phyloP scores from a whole-genome alignment of 164 flowering plant species.

The Akebia trifoliata region DNA sequence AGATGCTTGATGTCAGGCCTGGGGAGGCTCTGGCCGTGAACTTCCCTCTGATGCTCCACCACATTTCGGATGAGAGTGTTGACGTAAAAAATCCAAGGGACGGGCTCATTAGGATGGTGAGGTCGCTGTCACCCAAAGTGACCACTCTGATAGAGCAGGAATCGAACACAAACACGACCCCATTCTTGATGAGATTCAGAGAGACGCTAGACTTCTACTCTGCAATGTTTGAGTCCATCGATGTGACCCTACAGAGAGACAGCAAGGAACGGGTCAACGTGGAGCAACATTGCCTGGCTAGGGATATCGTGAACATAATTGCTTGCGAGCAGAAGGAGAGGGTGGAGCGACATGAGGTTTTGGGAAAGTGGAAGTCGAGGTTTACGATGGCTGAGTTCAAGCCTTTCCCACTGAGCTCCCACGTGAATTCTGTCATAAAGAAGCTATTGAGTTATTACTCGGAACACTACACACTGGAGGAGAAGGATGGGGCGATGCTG shows the following conservation, averaged over 20 bases:
- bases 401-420: constrained; percentile 55
- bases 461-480: constrained; percentile 56
- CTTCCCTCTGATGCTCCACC: constrained; percentile 73
- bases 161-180: constrained; percentile 74
- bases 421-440: constrained; percentile 54
- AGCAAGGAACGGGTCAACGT: constrained; percentile 55
- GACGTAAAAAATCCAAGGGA: constrained; percentile 69
- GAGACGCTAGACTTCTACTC: constrained; percentile 63
- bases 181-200: constrained; percentile 50
- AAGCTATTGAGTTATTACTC: constrained; percentile 47
- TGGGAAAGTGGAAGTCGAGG: constrained; percentile 79
- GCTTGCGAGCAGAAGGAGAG: constrained; percentile 78
- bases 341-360: constrained; percentile 72
- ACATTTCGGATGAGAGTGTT: constrained; percentile 76
- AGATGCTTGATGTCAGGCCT: constrained; percentile 57
- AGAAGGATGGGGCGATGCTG: constrained; percentile 65
- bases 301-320: constrained; percentile 69
- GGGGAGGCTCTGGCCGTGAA: constrained; percentile 81
- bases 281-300: constrained; percentile 73
- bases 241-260: constrained; percentile 47
- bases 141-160: constrained; percentile 73
- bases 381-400: constrained; percentile 72
- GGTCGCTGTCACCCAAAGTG: constrained; percentile 62
- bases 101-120: constrained; percentile 60
- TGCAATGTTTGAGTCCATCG: constrained; percentile 82